Base-by-base conservation (phyloP, 306 rosid genomes). In the Lablab purpureus region DNA sequence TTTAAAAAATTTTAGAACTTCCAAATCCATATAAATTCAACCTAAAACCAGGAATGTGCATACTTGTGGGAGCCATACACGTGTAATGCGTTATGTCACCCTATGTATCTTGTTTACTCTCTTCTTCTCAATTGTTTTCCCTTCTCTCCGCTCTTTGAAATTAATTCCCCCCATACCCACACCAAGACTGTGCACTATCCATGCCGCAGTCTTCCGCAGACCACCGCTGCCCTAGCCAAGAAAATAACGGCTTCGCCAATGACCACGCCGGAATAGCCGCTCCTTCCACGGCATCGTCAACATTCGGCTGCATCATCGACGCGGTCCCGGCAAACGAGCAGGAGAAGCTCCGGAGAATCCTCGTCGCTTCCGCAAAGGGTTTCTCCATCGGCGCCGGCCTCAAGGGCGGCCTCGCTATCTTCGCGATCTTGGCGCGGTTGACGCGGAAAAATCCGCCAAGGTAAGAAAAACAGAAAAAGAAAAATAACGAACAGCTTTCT, bases 341-440 rank as follows among this genome's bases (percentile, higher is more conserved):
- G 64, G 91, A 89, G 74, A 91, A 91, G 88, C 88, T 96, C 0
- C 85, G 89, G 74, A 82, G 92, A 59, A 80, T 93, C 40, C 34
- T 91, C n/a, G 23, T 81, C 14, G 90, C 99, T 27, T 93, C 98
- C 4, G 91, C 84, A 47, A 96, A 93, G 78, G 98, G 98, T 27
- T 96, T 96, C 96, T 63, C 91, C 3, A 88, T 96, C 27, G 99
- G 99, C 56, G 99, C 98, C 71, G 98, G 98, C 63, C 78, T 96
- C 69, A 93, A 93, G 73, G 99, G 98, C 9, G 99, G 98, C 40
- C 97, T 96, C 71, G 93, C 99, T 71, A 88, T 93, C 74, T 93
- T 96, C 85, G 90, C 99, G 30, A 88, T 96, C 84, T 65, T 96
- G 66, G 91, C 81, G 76, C 91, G 98, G 67, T 76, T 91, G 80